Evolutionary conservation across 306 rosid species (phyloP).

Genomic region (Quercus wislizeni): DNA sequence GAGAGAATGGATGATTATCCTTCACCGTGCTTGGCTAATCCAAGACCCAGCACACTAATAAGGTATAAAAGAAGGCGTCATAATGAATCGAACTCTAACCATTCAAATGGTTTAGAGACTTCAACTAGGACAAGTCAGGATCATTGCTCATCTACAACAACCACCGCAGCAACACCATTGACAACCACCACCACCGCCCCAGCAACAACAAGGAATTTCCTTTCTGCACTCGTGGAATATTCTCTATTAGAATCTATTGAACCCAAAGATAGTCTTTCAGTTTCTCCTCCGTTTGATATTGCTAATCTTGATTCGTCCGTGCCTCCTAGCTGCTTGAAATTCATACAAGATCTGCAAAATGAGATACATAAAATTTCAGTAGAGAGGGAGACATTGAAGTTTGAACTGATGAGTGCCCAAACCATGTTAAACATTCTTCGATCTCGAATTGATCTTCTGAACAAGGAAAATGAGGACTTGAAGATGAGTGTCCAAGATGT

Average conservation of each 20-base stretch:
- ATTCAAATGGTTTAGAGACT: constrained; percentile 60
- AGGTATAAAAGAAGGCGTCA: constrained; percentile 71
- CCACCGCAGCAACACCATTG: constrained; percentile 55
- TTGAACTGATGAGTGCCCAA: constrained; percentile 87
- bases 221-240: constrained; percentile 88
- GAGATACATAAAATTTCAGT: constrained; percentile 63
- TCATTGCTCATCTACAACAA: constrained; percentile 68
- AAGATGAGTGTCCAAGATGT: constrained; percentile 31
- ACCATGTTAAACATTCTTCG: constrained; percentile 82
- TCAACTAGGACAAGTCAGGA: constrained; percentile 58
- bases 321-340: constrained; percentile 67
- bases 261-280: constrained; percentile 46
- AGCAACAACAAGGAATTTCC: constrained; percentile 59
- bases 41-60: constrained; percentile 56
- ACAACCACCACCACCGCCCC: constrained; percentile 19
- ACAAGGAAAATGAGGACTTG: constrained; percentile 68
- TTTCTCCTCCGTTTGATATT: constrained; percentile 42
- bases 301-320: constrained; percentile 42
- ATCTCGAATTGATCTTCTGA: constrained; percentile 58
- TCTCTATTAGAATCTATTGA: constrained; percentile 78
- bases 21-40: constrained; percentile 46
- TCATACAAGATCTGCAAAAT: constrained; percentile 61
- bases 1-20: constrained; percentile 68
- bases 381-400: constrained; percentile 77
- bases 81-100: constrained; percentile 44